Evolutionary conservation across 2,329 filamentous ascomycete genomes (phyloP), one percentile per base, ranked within the genome.

Genomic region (Botrytis deweyae): DNA sequence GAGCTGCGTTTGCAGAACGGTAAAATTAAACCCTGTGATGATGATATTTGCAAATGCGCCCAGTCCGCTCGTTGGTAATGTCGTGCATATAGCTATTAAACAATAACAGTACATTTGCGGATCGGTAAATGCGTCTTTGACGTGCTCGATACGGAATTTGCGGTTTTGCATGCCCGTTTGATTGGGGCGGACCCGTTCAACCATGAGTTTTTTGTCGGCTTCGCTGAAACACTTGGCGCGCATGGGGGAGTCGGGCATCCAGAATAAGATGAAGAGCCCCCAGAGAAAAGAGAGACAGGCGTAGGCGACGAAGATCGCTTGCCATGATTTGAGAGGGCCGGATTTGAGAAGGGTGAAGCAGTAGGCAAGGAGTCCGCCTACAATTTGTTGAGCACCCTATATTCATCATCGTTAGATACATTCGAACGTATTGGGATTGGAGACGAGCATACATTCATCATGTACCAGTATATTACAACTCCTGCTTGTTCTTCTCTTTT

Each of bases 31-130:
- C n/a, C 85, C 85, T 72, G 86, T 88, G 81, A 94, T 93, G 78
- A 95, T 91, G 77, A 94, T 91, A 76, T 91, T 91, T 72, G 91
- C 89, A 80, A 93, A 94, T 0, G 89, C 89, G 10, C 92, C 92
- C 0, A 94, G 86, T 0, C 92, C 92, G 33, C 88, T 90, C 0
- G 91, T 94, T 0, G 92, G 92, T 2, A 94, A 84, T 0, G 91
- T 94, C 0, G 92, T 93, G 82, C 89, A 91, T 36, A 94, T 84
- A 71, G 90, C 87, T 65, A 94, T 90, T 10, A 88, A 82, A 63
- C 87, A 87, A 79, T 92, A 91, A 59, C 88, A 88, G 84, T 87
- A 92, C 55, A 85, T 86, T 81, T 93, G 90, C 1, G 91, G 90
- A 76, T 94, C 92, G 0, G 81, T 81, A 1, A 89, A 78, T 9